A percentile compares a stretch with the other conserved stretches of the same genome.
Evolutionary conservation across 768 basidiomycete genomes (phyloP).

Genomic region (Pleurotus cornucopiae): DNA sequence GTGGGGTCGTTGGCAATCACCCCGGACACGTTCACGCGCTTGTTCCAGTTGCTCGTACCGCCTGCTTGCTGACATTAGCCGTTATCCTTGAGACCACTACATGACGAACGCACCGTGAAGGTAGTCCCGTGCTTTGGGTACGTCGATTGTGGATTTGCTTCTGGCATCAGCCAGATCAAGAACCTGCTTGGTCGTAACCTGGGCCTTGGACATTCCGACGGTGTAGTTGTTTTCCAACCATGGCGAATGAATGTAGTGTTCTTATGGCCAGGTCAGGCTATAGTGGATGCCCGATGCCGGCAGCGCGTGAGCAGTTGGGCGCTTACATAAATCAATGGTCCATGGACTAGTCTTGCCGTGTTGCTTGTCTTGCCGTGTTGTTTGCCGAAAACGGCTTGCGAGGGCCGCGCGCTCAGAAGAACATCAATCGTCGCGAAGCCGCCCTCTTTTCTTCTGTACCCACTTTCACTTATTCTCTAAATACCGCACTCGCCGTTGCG

Average conservation of each 20-base stretch:
- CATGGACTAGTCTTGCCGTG: no score
- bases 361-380: no score
- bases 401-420: no score
- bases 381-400: no score
- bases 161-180: conserved; percentile 52
- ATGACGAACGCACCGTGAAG: conserved; percentile 40
- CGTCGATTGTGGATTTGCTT: conserved; percentile 34
- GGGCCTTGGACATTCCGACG: conserved; percentile 8
- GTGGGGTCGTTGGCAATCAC: conserved; percentile 49
- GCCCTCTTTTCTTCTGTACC: not conserved
- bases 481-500: not conserved
- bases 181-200: conserved; percentile 43
- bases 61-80: conserved; percentile 30
- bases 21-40: conserved; percentile 35
- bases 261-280: not conserved
- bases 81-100: not conserved
- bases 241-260: no score
- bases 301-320: no score
- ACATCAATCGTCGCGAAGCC: not conserved
- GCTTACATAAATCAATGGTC: no score
- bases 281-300: not conserved
- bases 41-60: conserved; percentile 46
- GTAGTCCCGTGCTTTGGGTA: conserved; percentile 40
- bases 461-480: not conserved
- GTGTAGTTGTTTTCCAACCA: no score